phyloP scores from a whole-genome alignment of 148 eudicot species.

The Dysphania ambrosioides region DNA sequence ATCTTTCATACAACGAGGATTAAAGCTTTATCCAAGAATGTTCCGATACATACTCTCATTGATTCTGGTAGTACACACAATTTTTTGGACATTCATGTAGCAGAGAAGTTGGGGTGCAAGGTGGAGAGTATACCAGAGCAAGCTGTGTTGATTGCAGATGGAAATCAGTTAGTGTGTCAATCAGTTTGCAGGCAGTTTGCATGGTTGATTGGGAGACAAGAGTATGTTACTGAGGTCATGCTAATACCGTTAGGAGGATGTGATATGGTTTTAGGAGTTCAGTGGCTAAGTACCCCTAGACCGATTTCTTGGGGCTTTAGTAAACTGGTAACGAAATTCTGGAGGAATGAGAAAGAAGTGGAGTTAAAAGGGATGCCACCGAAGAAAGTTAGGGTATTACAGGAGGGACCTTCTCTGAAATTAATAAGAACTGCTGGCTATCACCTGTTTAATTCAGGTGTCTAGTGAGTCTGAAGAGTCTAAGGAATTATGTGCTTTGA shows the following conservation, averaged over 20 bases:
- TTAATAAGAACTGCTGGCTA: neutral
- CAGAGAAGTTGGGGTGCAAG: neutral
- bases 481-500: neutral
- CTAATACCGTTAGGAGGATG: neutral
- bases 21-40: neutral
- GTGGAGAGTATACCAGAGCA: neutral
- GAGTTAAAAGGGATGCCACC: too few species aligned
- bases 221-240: neutral
- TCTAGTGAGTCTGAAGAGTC: neutral
- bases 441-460: neutral
- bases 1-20: neutral
- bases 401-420: neutral
- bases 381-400: too few species aligned
- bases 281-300: neutral
- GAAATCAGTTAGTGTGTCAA: neutral
- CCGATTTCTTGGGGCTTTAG: neutral
- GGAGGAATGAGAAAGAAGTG: too few species aligned
- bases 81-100: neutral
- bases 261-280: neutral
- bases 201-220: too few species aligned
- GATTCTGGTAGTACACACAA: neutral
- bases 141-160: neutral
- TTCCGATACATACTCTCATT: neutral
- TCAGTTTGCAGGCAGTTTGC: neutral
- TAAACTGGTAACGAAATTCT: neutral